These are phyloP conservation scores for Delphinella strobiligena DNA, from an alignment of 2,329 filamentous ascomycete genomes.

Conservation along the genomic window DNA sequence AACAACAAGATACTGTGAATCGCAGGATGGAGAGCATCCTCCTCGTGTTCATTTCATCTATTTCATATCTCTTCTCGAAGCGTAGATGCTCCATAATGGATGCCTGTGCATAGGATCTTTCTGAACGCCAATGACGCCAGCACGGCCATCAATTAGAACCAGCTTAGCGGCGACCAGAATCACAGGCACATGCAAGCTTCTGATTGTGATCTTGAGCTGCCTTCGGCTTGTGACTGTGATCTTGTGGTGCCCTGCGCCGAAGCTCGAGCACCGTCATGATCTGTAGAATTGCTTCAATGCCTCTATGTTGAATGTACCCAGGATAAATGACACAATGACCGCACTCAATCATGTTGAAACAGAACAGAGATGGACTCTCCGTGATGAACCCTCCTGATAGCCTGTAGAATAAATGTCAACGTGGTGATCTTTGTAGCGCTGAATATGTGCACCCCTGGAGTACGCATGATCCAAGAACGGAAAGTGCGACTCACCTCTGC, in stretches of 20 bases:
- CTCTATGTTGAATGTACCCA: too few relatives aligned
- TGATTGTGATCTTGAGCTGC: neutral
- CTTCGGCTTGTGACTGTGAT: too few relatives aligned
- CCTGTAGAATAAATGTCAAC: constrained; percentile 29
- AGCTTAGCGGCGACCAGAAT: too few relatives aligned
- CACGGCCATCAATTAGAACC: too few relatives aligned
- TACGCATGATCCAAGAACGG: too few relatives aligned
- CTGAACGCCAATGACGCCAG: too few relatives aligned
- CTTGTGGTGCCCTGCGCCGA: too few relatives aligned
- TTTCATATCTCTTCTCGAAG: neutral
- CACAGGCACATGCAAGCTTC: neutral
- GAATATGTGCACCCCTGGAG: too few relatives aligned
- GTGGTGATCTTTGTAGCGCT: too few relatives aligned
- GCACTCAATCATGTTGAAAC: constrained; percentile 63
- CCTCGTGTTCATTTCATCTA: neutral
- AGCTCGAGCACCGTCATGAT: too few relatives aligned
- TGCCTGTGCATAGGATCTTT: too few relatives aligned
- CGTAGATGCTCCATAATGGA: neutral
- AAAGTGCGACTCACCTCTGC: constrained; percentile 56
- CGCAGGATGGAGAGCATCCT: neutral
- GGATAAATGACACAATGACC: neutral
- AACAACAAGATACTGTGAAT: neutral
- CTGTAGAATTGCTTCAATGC: too few relatives aligned
- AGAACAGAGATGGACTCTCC: constrained; percentile 95
- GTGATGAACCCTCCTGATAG: constrained; percentile 90